Percentiles rank a stretch among this genome's conserved stretches.
Evolutionary conservation across 768 basidiomycete species (phyloP).

Genomic region (Candolleomyces eurysporus): DNA sequence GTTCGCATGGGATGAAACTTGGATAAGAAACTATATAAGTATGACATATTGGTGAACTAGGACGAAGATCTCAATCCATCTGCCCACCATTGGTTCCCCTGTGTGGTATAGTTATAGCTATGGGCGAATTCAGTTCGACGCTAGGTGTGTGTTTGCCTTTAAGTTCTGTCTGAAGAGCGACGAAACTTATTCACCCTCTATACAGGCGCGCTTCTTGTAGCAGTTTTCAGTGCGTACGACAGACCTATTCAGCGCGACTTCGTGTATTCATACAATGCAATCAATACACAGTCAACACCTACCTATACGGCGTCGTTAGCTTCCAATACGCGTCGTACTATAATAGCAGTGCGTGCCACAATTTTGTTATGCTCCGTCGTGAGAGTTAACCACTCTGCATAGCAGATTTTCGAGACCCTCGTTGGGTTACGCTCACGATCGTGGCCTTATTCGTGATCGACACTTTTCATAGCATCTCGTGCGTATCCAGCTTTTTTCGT

Average conservation of each 20-base stretch:
- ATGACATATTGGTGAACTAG: too few relatives aligned
- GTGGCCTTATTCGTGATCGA: constrained; percentile 2
- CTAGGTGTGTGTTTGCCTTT: too few relatives aligned
- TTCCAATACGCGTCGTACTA: constrained; percentile 7
- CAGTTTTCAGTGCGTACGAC: not conserved
- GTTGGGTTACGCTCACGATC: not conserved
- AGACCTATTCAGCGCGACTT: not conserved
- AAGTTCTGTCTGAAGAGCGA: too few relatives aligned
- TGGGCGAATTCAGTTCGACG: too few relatives aligned
- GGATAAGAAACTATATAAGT: too few relatives aligned
- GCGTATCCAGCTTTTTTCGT: not conserved
- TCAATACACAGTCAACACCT: constrained; percentile 4
- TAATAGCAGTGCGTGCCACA: not conserved
- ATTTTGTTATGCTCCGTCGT: not conserved
- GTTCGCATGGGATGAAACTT: too few relatives aligned
- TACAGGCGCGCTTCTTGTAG: not conserved
- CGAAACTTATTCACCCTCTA: not conserved
- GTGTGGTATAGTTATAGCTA: too few relatives aligned
- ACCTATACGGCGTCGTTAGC: constrained; percentile 1
- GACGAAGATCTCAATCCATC: too few relatives aligned
- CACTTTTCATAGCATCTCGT: constrained; percentile 8
- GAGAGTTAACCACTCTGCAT: not conserved
- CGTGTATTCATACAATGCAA: not conserved
- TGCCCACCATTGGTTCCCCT: too few relatives aligned
- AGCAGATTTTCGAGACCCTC: not conserved